A percentile compares a stretch with the other conserved stretches of the same genome.
phyloP scores from a whole-genome alignment of 495 filamentous ascomycete species.

The Ramalina intermedia region DNA sequence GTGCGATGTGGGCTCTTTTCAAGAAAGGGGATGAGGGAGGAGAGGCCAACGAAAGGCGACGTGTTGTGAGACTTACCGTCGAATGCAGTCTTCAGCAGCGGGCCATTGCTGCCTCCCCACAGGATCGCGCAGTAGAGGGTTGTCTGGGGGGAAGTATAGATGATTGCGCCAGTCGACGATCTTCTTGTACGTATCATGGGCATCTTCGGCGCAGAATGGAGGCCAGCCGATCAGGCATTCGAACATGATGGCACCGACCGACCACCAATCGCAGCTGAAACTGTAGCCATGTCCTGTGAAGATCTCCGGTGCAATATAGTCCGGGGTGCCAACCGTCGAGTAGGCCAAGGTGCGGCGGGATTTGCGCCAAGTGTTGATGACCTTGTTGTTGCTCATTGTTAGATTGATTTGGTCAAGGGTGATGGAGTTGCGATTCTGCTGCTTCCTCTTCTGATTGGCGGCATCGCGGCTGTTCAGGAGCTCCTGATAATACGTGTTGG shows the following conservation, averaged over 20 bases:
- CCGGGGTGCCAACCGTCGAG: conserved; percentile 93
- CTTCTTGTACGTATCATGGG: conserved; percentile 95
- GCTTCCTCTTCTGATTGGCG: conserved; percentile 19
- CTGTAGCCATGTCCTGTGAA: conserved; percentile 93
- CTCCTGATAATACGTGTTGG: conserved; percentile 95
- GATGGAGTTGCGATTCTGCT: conserved; percentile 73
- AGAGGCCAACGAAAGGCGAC: neutral
- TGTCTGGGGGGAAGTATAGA: conserved; percentile 92
- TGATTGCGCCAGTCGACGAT: conserved; percentile 96
- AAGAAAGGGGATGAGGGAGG: neutral
- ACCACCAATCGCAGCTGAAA: conserved; percentile 98
- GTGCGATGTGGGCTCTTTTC: neutral
- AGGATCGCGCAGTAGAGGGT: conserved; percentile 40
- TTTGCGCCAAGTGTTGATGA: conserved; percentile 97
- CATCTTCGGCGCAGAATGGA: conserved; percentile 95
- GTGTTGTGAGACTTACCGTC: conserved; percentile 41
- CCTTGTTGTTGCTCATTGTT: conserved; percentile 89
- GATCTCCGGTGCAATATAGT: conserved; percentile 98
- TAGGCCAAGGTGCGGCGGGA: conserved; percentile 91
- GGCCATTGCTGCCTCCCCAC: conserved; percentile 25
- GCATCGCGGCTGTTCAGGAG: conserved; percentile 77
- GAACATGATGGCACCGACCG: conserved; percentile 97
- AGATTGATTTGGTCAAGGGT: conserved; percentile 91
- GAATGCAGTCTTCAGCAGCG: conserved; percentile 77
- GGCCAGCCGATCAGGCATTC: conserved; percentile 98